Conservation (phyloP, 306 rosid species). For the Acacia crassicarpa region DNA sequence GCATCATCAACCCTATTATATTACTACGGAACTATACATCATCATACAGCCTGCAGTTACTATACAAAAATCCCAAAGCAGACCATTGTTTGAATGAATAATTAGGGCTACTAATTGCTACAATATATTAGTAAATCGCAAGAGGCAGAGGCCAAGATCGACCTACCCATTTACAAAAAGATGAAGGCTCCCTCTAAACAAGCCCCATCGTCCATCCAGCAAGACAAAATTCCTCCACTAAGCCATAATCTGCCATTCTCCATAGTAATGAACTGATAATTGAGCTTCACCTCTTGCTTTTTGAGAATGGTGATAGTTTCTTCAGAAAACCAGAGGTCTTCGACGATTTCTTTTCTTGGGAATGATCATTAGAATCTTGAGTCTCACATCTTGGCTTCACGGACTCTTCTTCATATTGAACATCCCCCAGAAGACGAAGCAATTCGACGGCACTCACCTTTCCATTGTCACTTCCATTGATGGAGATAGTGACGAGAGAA, state of each 20-base stretch:
- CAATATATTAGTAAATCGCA: slow-evolving; percentile 1
- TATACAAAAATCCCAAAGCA: slow-evolving; percentile 24
- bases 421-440: slow-evolving; percentile 66
- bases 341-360: slow-evolving; percentile 45
- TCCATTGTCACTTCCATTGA: slow-evolving; percentile 57
- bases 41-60: slow-evolving; percentile 22
- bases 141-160: background rate
- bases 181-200: slow-evolving; percentile 9
- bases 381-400: slow-evolving; percentile 28
- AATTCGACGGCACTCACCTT: slow-evolving; percentile 57
- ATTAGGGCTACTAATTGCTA: slow-evolving; percentile 12
- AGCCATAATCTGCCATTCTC: slow-evolving; percentile 5
- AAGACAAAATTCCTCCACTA: background rate
- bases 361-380: slow-evolving; percentile 17
- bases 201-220: background rate
- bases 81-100: slow-evolving; percentile 6
- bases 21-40: slow-evolving; percentile 19
- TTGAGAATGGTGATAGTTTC: slow-evolving; percentile 42
- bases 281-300: slow-evolving; percentile 43
- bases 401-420: slow-evolving; percentile 29
- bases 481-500: slow-evolving; percentile 54
- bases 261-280: background rate
- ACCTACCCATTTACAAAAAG: slow-evolving; percentile 21
- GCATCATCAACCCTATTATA: background rate
- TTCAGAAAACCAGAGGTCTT: slow-evolving; percentile 48